These are phyloP conservation scores for Agastache rugosa DNA, from an alignment of 257 asterid species.

Conservation along the genomic window DNA sequence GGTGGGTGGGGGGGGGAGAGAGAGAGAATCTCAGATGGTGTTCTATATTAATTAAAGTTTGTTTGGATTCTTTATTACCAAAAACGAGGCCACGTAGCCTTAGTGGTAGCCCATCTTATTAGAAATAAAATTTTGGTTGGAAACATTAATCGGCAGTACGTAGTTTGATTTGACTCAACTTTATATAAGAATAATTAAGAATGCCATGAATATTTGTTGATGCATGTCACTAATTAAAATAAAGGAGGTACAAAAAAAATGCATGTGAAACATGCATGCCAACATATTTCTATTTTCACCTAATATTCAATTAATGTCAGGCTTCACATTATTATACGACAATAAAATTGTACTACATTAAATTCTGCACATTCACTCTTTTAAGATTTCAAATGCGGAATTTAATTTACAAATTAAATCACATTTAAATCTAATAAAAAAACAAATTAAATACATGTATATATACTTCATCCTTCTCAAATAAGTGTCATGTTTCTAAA, in stretches of 20 bases:
- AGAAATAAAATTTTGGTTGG: not conserved
- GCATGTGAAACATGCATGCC: conserved; percentile 1
- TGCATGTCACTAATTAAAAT: too few relatives aligned
- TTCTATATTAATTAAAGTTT: not conserved
- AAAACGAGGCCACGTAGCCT: not conserved
- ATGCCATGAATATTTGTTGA: not conserved
- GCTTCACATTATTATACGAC: too few relatives aligned
- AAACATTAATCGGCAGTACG: not conserved
- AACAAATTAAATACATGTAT: too few relatives aligned
- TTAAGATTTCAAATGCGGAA: too few relatives aligned
- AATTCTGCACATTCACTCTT: too few relatives aligned
- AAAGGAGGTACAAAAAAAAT: not conserved
- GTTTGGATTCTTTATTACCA: not conserved
- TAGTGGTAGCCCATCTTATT: not conserved
- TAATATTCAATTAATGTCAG: too few relatives aligned
- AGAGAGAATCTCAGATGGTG: conserved; percentile 1
- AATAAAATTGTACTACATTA: too few relatives aligned
- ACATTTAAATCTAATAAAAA: too few relatives aligned
- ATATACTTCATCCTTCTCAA: too few relatives aligned
- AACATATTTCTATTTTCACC: not conserved
- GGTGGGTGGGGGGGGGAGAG: not conserved
- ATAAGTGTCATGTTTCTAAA: too few relatives aligned
- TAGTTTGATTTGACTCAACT: not conserved
- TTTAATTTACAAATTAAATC: too few relatives aligned
- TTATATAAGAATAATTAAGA: not conserved